Base-by-base conservation (phyloP, 2,329 filamentous ascomycete species). In the Stemphylium beticola region DNA sequence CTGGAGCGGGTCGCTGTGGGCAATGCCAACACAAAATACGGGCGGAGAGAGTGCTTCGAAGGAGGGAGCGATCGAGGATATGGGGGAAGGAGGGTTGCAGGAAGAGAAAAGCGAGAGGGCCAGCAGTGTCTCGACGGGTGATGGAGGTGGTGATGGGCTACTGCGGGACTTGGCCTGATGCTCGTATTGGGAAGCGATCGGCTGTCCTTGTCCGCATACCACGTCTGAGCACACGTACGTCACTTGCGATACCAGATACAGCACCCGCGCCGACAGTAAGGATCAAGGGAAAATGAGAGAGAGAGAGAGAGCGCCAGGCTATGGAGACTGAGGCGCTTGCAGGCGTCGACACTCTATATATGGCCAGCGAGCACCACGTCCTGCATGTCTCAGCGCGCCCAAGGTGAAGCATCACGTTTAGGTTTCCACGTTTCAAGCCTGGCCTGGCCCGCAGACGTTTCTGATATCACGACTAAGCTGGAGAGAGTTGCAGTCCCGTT, bases 41-140 rank as follows among this genome's bases (percentile, higher is more conserved):
- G 69, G 57, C 48, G 65, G 69, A 74, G 69, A 60, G 72, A 73
- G 68, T 65, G 72, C 65, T 65, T 58, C 61, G 69, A 74, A 74
- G 67, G 72, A 74, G 67, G 68, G 68, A 74, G 73, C 70, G 70
- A 71, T 69, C 49, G 68, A 58, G 60, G 52, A 40, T 24, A 29
- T 18, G 60, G 65, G 62, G 63, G 51, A 62, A 61, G 56, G 57
- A 61, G 52, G 62, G 55, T 58, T 60, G 49, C 54, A 39, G 53
- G 46, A 47, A 47, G 53, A 36, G 34, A 51, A 47, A 44, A 54
- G 53, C 49, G 51, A 48, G 54, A 60, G 60, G 60, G 57, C 54
- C 50, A 56, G 57, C 55, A 58, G 59, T 34, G 51, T 50, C 26
- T 29, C 42, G 50, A 55, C 56, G 58, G 50, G 58, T 37, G 60